A percentile compares a stretch with the other conserved stretches of the same genome.
Conservation (phyloP, 176 grass and related monocot species). For the Rhynchospora breviuscula region DNA sequence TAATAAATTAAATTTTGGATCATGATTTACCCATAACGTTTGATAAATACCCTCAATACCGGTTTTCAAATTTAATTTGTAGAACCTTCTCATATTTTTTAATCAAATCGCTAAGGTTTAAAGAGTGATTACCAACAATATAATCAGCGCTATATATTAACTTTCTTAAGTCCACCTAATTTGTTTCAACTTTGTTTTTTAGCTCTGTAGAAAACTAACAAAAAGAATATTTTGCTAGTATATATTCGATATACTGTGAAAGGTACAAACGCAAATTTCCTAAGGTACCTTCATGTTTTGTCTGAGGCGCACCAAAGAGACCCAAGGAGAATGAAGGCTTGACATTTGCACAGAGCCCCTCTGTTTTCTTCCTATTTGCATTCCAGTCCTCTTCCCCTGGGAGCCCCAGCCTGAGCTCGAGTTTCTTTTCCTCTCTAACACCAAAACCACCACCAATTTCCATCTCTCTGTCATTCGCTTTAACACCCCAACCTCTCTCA, state of each 20-base stretch:
- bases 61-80: neutral
- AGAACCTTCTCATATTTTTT: neutral
- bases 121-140: neutral
- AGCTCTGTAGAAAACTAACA: neutral
- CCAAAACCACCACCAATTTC: constrained; percentile 37
- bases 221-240: neutral
- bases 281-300: constrained; percentile 21
- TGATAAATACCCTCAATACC: neutral
- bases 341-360: constrained; percentile 15
- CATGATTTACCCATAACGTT: neutral
- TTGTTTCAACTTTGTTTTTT: neutral
- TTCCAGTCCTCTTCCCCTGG: constrained; percentile 43
- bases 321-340: constrained; percentile 20
- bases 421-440: constrained; percentile 43
- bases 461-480: constrained; percentile 12
- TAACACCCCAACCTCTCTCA: constrained; percentile 12
- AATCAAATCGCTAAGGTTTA: neutral
- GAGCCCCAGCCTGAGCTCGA: constrained; percentile 58
- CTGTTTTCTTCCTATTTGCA: constrained; percentile 14
- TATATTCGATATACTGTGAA: neutral
- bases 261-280: neutral
- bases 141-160: neutral
- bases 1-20: neutral
- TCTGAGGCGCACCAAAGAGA: constrained; percentile 14
- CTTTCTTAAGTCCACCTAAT: neutral